Evolutionary conservation across 2,329 filamentous ascomycete genomes (phyloP), one percentile per base, ranked within the genome.

Genomic region (Cadophora sp.): DNA sequence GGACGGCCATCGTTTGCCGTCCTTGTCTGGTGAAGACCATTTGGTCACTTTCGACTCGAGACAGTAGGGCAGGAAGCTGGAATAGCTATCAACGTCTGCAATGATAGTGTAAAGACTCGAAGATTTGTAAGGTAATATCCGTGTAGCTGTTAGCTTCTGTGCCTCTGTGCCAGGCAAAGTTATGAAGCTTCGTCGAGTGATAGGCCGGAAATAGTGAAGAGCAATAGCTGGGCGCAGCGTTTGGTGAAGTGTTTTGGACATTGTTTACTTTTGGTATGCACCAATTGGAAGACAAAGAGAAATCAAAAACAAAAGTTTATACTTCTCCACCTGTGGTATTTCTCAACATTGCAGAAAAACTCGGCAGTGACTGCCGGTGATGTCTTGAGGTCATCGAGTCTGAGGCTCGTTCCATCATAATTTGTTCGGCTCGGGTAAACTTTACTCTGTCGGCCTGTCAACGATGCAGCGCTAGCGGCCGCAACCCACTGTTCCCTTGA

Each of bases 1-100:
- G 31, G 89, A 86, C 0, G 96, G 96, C 84, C 87, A 92, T 53
- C 80, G 81, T 31, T 81, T 80, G 62, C 73, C 72, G 1, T 81
- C 77, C 29, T 81, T 69, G 76, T 87, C 83, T 9, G 87, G 83
- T 14, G 78, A 64, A 7, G 92, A 91, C 86, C 91, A 93, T 68
- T 85, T 84, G 1, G 93, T 97, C 50, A 98, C 93, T 69, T 84
- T 86, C 46, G 92, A 94, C 56, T 84, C 84, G 53, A 88, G 86
- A 81, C 95, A 97, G 86, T 97, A 97, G 12, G 96, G 96, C n/a
- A 99, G 88, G 84, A 98, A 99, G 72, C 84, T 79, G 46, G 86
- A 83, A 86, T 99, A 99, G 71, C 88, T 89, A 79, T 93, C 88
- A 72, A 99, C 89, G 80, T 97, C 93, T 81, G 94, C 89, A 79